Base-by-base conservation (phyloP, 129 eudicot species). In the Chrysanthemum seticuspe region DNA sequence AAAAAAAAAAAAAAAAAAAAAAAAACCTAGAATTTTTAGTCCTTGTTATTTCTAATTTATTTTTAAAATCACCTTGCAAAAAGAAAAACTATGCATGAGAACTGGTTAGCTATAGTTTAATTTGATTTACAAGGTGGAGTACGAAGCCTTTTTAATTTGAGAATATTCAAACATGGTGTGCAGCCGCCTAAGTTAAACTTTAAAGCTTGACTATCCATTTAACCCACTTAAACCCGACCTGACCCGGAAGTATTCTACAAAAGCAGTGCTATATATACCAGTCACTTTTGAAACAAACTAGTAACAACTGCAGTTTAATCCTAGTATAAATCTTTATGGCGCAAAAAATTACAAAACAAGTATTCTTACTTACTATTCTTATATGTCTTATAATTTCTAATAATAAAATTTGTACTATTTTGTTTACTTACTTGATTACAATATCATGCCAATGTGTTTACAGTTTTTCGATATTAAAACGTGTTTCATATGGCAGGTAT, bases 401-500 rank as follows among this genome's bases (percentile, higher is more conserved):
- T 62, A 3, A 40, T 62, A 6, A 18, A 34, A 62, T 27, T 19
- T 56, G 19, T 19, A 2, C 13, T 56, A n/a, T 6, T 13, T 58
- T 58, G 29, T 13, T 51, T 50, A 6, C 1, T 61, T 70, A 61
- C 56, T 18, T 52, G 21, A 61, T 77, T 23, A 62, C 62, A 36
- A 58, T 45, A 14, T 68, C 75, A n/a, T 13, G 2, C 15, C 50
- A 64, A 64, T 5, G 2, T 29, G 14, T 23, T 27, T 25, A 21
- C 2, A 10, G 67, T 62, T 44, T 13, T 29, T 64, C 6, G 57
- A 51, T 23, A 12, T 3, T 57, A 70, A 1, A 70, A 16, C 19
- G 13, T 44, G 64, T 4, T 60, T 67, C 62, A 19, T 63, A 68
- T 75, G 65, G 58, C 87, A 93, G 98, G 85, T 93, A 49, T 72